These are phyloP conservation scores for Entonaema liquescens DNA, from an alignment of 495 filamentous ascomycete species.

Conservation along the genomic window DNA sequence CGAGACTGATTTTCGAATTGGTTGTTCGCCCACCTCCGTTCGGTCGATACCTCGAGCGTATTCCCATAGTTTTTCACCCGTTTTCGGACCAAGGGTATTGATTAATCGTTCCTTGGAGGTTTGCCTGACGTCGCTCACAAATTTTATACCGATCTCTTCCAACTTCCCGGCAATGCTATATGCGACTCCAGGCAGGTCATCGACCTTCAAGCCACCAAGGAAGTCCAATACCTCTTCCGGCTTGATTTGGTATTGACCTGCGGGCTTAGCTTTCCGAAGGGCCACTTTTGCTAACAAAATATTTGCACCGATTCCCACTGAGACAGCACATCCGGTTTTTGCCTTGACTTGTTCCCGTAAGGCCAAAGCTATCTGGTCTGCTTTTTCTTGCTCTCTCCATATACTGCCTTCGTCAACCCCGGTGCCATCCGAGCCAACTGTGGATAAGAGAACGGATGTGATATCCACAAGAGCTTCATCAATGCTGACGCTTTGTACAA, in stretches of 20 bases:
- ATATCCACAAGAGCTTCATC: constrained; percentile 92
- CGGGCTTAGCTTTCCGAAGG: constrained; percentile 90
- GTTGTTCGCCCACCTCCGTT: constrained; percentile 84
- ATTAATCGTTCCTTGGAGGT: constrained; percentile 77
- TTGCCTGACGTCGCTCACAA: constrained; percentile 81
- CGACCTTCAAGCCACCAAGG: constrained; percentile 76
- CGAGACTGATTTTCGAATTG: constrained; percentile 85
- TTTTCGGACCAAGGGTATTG: constrained; percentile 84
- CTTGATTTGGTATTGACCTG: constrained; percentile 82
- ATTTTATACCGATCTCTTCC: constrained; percentile 83
- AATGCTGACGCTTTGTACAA: constrained; percentile 95
- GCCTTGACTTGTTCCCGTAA: constrained; percentile 74
- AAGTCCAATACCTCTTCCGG: constrained; percentile 80
- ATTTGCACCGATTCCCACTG: constrained; percentile 93
- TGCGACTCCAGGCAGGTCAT: constrained; percentile 87
- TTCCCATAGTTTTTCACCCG: constrained; percentile 89
- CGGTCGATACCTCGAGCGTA: constrained; percentile 90
- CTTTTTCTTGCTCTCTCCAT: constrained; percentile 82
- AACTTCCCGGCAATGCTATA: constrained; percentile 84
- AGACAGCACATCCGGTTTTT: constrained; percentile 85
- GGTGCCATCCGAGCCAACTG: constrained; percentile 73
- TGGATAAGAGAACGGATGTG: constrained; percentile 69
- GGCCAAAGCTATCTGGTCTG: constrained; percentile 72
- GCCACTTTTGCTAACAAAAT: constrained; percentile 91
- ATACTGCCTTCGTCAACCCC: constrained; percentile 75